Evolutionary conservation across 495 filamentous ascomycete species (phyloP), one percentile per base, ranked within the genome.

Genomic region (Aspergillus hancockii): DNA sequence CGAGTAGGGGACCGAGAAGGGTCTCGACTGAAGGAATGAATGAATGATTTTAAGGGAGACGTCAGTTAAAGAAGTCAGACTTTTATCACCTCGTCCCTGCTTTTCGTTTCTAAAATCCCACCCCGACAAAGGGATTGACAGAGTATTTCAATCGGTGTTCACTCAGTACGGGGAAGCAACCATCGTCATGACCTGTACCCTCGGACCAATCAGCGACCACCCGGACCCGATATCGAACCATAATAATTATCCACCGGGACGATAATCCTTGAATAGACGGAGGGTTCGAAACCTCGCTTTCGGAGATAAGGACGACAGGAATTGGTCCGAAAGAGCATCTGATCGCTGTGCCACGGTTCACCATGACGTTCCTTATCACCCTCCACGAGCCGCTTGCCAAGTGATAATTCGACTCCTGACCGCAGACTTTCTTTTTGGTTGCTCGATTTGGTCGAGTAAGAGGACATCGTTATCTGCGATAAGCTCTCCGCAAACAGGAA

Each of bases 391-490:
- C 53, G 41, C 19, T 7, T 18, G 46, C 14, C 45, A 43, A 40
- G n/a, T 22, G 31, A 28, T 8, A 21, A 23, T 12, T 8, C 10
- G 36, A 30, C 2, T n/a, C 1, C 45, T 25, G 31, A n/a, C 19
- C 43, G 19, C 43, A 3, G 0, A 16, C 31, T 60, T 68, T 60
- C 63, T 65, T 62, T 66, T 61, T 31, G 49, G 46, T 65, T 69
- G 65, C 57, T 59, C 49, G 62, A 65, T 58, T 43, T 18, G 54
- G 30, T 68, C 60, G 62, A 69, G 66, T 71, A 67, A 68, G 52
- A 55, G 38, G 50, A 32, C 49, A 52, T 62, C 57, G 61, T 67
- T 67, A 67, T 67, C 65, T 62, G 62, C 36, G 49, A 54, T 49
- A 57, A 46, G 45, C 38, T 52, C 46, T 63, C 61, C 63, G 49